Percentiles rank a stretch among this genome's conserved stretches.
Conservation (phyloP, 768 basidiomycete species). For the Mycena metata region DNA sequence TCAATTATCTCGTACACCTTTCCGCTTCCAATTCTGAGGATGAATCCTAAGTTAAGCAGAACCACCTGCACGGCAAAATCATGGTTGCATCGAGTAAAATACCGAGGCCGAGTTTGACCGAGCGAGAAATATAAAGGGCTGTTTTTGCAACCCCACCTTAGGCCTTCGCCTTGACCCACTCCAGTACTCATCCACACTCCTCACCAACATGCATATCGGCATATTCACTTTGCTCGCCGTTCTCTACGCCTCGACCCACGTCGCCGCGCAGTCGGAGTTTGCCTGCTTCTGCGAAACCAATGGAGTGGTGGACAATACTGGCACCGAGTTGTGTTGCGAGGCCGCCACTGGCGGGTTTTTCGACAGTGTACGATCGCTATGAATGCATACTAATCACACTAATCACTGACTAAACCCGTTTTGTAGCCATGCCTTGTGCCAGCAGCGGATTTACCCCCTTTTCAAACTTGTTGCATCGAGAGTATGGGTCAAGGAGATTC, state of each 20-base stretch:
- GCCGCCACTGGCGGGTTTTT: neutral
- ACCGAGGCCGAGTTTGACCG: slow-evolving; percentile 1
- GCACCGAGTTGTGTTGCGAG: slow-evolving; percentile 5
- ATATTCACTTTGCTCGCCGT: slow-evolving; percentile 6
- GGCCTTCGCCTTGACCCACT: neutral
- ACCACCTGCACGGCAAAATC: too few species aligned
- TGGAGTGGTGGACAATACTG: slow-evolving; percentile 1
- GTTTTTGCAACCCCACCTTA: neutral
- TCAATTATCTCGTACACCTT: too few species aligned
- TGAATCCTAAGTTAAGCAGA: too few species aligned
- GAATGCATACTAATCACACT: neutral
- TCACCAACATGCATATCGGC: slow-evolving; percentile 2
- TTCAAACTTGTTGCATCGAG: slow-evolving; percentile 1
- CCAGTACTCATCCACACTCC: slow-evolving; percentile 4
- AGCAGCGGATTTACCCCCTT: neutral
- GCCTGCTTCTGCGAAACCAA: slow-evolving; percentile 3
- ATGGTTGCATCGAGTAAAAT: too few species aligned
- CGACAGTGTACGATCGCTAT: neutral
- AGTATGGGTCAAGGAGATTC: slow-evolving; percentile 3
- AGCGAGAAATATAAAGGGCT: neutral
- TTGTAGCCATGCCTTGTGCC: slow-evolving; percentile 3
- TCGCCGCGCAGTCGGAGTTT: slow-evolving; percentile 1
- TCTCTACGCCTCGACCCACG: slow-evolving; percentile 3
- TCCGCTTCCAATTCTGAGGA: too few species aligned
- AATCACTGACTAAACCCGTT: neutral